phyloP scores from a whole-genome alignment of 371 early-diverging fungal species.

The Lichtheimia hyalospora region DNA sequence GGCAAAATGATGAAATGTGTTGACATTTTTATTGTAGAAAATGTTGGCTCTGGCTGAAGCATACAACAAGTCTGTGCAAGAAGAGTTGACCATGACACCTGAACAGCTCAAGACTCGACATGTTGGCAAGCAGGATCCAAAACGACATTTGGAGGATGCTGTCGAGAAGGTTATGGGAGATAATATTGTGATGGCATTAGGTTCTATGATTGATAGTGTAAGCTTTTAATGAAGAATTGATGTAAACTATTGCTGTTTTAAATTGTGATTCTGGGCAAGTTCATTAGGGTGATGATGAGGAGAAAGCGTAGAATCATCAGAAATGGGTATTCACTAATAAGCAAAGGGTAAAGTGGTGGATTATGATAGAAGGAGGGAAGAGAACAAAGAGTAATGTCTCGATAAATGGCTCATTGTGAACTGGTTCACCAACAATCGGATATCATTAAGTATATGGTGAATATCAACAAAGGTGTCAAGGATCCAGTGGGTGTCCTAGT shows the following conservation, averaged over 20 bases:
- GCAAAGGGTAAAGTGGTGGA: too few species aligned
- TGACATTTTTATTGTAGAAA: slow-evolving; percentile 22
- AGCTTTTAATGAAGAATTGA: slow-evolving; percentile 49
- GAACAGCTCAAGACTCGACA: slow-evolving; percentile 96
- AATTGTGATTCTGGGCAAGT: too few species aligned
- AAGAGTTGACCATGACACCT: slow-evolving; percentile 91
- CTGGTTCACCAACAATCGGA: too few species aligned
- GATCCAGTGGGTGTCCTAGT: too few species aligned
- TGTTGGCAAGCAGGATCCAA: slow-evolving; percentile 98
- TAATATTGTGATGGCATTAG: slow-evolving; percentile 94
- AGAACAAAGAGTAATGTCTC: too few species aligned
- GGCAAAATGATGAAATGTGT: neutral
- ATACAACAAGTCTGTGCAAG: slow-evolving; percentile 95
- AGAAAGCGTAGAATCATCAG: too few species aligned
- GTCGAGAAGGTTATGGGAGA: slow-evolving; percentile 89
- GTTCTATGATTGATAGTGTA: slow-evolving; percentile 88
- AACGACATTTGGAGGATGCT: slow-evolving; percentile 93
- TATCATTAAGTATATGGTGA: too few species aligned
- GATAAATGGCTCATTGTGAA: too few species aligned
- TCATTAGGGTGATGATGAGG: too few species aligned
- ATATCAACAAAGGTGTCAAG: too few species aligned
- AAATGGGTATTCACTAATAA: too few species aligned
- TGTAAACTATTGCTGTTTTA: neutral
- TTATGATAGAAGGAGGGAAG: too few species aligned
- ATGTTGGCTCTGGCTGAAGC: slow-evolving; percentile 89